Conservation (phyloP, 2,329 filamentous ascomycete genomes). For the Claviceps citrina region DNA sequence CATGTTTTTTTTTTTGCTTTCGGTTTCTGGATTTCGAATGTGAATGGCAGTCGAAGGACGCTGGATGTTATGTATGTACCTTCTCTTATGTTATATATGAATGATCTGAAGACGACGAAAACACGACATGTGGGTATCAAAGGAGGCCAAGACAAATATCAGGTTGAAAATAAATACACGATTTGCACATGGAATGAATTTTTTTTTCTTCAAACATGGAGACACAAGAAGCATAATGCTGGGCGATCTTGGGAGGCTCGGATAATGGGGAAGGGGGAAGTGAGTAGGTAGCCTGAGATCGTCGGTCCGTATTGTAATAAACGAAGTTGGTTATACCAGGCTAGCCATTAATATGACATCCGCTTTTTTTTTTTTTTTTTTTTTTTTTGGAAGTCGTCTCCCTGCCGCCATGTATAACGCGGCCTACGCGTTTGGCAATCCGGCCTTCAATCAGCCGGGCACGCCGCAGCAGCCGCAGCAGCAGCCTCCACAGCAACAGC, state of each 20-base stretch:
- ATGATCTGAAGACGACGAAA: constrained; percentile 2
- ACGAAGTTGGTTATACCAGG: no score
- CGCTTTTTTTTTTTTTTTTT: no score
- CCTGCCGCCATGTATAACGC: constrained; percentile 34
- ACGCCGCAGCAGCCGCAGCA: constrained; percentile 20
- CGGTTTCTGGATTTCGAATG: neutral
- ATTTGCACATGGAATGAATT: no score
- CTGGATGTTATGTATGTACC: constrained; percentile 12
- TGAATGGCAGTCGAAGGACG: neutral
- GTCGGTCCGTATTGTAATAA: no score
- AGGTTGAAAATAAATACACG: constrained; percentile 7
- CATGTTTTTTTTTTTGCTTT: neutral
- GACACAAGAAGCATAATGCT: no score
- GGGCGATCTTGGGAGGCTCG: no score
- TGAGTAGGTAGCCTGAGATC: no score
- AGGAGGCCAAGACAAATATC: constrained; percentile 7
- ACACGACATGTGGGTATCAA: no score
- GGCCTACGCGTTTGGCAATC: constrained; percentile 39
- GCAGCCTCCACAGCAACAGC: constrained; percentile 18
- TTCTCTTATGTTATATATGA: constrained; percentile 6
- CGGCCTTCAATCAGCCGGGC: constrained; percentile 27
- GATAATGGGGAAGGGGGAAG: no score
- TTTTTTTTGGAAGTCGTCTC: neutral
- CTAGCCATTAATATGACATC: no score
- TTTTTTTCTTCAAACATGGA: no score